A percentile compares a stretch with the other conserved stretches of the same genome.
These are phyloP conservation scores for Curvularia sp. DNA, from an alignment of 2,329 filamentous ascomycete species.

Conservation along the genomic window DNA sequence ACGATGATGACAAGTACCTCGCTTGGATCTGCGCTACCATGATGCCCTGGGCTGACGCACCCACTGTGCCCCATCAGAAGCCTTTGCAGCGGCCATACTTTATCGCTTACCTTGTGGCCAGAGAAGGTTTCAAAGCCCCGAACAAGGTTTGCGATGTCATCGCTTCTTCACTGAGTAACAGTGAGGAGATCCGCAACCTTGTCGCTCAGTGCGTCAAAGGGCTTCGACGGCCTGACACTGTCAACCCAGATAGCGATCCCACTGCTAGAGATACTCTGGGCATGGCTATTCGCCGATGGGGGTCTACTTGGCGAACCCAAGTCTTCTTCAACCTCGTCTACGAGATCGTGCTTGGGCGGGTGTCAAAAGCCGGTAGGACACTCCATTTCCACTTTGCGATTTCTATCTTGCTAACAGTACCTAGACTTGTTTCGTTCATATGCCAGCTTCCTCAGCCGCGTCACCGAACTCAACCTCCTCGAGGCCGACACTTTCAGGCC, in stretches of 20 bases:
- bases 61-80: constrained; percentile 58
- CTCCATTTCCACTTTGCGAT: background rate
- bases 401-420: constrained; percentile 22
- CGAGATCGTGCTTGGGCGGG: constrained; percentile 60
- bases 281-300: constrained; percentile 77
- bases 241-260: constrained; percentile 53
- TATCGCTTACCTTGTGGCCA: constrained; percentile 68
- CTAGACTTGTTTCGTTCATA: constrained; percentile 60
- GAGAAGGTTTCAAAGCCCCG: constrained; percentile 79
- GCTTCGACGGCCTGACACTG: constrained; percentile 55
- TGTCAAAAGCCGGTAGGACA: constrained; percentile 54
- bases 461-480: constrained; percentile 60
- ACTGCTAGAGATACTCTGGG: constrained; percentile 70
- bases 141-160: constrained; percentile 78
- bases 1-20: constrained; percentile 71
- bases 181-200: constrained; percentile 66
- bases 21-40: constrained; percentile 80
- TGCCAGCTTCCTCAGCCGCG: constrained; percentile 60
- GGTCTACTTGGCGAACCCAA: constrained; percentile 74
- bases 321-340: constrained; percentile 71
- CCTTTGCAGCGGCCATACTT: constrained; percentile 39
- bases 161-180: constrained; percentile 68
- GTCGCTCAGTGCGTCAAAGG: constrained; percentile 63
- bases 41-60: constrained; percentile 72
- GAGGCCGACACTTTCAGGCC: constrained; percentile 59